phyloP scores from a whole-genome alignment of 495 filamentous ascomycete species.

The Aspergillus saccharolyticus region DNA sequence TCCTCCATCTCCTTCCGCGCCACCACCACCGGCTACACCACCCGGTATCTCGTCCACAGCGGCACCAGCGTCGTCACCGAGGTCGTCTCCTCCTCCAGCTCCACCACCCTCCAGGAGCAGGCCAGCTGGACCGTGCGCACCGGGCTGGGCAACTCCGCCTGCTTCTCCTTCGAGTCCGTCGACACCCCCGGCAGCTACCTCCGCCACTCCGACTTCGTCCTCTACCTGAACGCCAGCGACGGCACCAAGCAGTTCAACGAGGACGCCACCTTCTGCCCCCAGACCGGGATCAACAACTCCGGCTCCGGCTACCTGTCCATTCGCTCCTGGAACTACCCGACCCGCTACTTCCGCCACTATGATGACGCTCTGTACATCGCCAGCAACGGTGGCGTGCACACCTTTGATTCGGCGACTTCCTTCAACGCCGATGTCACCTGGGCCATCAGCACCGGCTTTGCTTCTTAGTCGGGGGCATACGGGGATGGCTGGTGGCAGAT shows the following conservation, averaged over 20 bases:
- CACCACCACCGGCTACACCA: constrained; percentile 47
- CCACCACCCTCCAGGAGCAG: constrained; percentile 39
- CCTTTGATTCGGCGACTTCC: constrained; percentile 41
- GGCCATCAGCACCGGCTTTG: constrained; percentile 40
- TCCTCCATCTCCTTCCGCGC: constrained; percentile 45
- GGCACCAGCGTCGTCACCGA: constrained; percentile 45
- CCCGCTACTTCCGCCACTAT: constrained; percentile 51
- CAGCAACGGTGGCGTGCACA: constrained; percentile 48
- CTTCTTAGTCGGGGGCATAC: constrained; percentile 13
- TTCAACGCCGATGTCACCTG: constrained; percentile 52
- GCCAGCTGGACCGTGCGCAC: constrained; percentile 51
- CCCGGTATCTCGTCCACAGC: constrained; percentile 47
- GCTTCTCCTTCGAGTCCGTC: constrained; percentile 52
- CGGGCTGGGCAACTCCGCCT: constrained; percentile 48
- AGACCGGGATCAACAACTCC: constrained; percentile 40
- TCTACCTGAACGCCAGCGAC: constrained; percentile 43
- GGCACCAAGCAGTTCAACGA: constrained; percentile 47
- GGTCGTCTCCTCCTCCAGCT: constrained; percentile 48
- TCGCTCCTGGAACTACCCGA: constrained; percentile 53
- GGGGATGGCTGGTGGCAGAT: background rate
- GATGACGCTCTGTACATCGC: constrained; percentile 40
- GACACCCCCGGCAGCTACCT: constrained; percentile 53
- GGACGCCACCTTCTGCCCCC: constrained; percentile 53
- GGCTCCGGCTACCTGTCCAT: constrained; percentile 46
- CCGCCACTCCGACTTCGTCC: constrained; percentile 45